Evolutionary conservation across 805 yeast genomes (phyloP).

Genomic region (Teunomyces funiuensis): DNA sequence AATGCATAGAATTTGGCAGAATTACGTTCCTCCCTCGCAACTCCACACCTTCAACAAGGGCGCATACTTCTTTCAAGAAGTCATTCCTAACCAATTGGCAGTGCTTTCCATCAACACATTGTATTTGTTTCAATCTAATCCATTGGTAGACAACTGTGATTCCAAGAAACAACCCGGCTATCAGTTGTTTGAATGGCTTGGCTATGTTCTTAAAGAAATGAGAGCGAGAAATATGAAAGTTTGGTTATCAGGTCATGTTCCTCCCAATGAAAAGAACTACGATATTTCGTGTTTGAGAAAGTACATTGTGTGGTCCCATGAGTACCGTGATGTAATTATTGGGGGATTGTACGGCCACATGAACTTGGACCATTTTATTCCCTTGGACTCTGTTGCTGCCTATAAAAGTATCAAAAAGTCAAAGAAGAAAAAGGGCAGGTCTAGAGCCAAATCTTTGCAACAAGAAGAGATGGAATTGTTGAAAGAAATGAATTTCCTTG

Average conservation of each 20-base stretch:
- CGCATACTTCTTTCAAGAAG: conserved; percentile 71
- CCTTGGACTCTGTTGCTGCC: conserved; percentile 69
- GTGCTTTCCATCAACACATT: conserved; percentile 77
- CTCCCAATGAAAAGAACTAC: conserved; percentile 76
- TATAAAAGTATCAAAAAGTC: conserved; percentile 47
- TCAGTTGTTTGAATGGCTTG: conserved; percentile 74
- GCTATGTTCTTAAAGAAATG: conserved; percentile 68
- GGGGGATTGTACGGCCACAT: conserved; percentile 88
- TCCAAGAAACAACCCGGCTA: conserved; percentile 75
- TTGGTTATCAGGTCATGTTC: conserved; percentile 88
- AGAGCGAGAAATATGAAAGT: conserved; percentile 75
- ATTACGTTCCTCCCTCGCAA: conserved; percentile 75
- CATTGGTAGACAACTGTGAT: conserved; percentile 80
- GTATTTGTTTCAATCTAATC: conserved; percentile 73
- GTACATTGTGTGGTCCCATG: conserved; percentile 78
- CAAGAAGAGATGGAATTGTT: neutral
- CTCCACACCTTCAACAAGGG: conserved; percentile 72
- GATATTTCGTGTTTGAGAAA: conserved; percentile 73
- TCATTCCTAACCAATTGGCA: conserved; percentile 78
- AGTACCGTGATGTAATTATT: conserved; percentile 77
- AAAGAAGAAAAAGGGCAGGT: conserved; percentile 13
- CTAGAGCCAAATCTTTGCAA: neutral
- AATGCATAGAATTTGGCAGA: conserved; percentile 69
- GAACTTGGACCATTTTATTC: conserved; percentile 85
- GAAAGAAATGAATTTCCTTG: neutral